These are phyloP conservation scores for Raphanus raphanistrum DNA, from an alignment of 345 rosid genomes.

Conservation along the genomic window DNA sequence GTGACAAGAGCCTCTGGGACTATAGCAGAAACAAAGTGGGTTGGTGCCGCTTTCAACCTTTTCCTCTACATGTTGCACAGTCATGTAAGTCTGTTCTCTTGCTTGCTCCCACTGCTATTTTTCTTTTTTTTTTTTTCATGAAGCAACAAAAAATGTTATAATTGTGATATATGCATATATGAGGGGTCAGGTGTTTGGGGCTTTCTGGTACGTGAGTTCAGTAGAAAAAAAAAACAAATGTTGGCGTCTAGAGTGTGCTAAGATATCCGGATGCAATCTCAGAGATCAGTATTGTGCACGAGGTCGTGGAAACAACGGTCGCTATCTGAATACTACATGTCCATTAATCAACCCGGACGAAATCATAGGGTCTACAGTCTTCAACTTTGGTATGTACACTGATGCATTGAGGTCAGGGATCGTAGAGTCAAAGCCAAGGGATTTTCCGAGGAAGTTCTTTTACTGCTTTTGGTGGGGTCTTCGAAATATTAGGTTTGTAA, in stretches of 20 bases:
- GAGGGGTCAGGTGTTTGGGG: conserved; percentile 33
- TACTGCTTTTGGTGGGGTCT: conserved; percentile 41
- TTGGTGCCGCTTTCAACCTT: conserved; percentile 31
- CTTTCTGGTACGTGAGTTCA: conserved; percentile 34
- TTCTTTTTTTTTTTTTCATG: neutral
- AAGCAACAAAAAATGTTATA: neutral
- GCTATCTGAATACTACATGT: conserved; percentile 12
- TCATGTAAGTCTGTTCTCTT: conserved; percentile 19
- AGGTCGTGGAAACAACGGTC: neutral
- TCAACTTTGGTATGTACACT: conserved; percentile 36
- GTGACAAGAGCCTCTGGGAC: conserved; percentile 29
- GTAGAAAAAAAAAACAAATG: conserved; percentile 19
- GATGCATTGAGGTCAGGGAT: conserved; percentile 26
- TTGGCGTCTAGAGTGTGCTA: conserved; percentile 28
- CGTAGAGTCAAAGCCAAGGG: neutral
- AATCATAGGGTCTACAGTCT: conserved; percentile 16
- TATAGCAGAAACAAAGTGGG: conserved; percentile 29
- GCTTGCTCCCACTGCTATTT: neutral
- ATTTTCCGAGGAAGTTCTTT: conserved; percentile 22
- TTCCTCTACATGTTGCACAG: conserved; percentile 25
- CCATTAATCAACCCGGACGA: conserved; percentile 24
- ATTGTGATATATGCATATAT: neutral
- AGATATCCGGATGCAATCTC: neutral
- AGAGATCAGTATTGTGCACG: neutral
- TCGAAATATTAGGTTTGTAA: conserved; percentile 20